Percentiles rank a stretch among this genome's conserved stretches.
Conservation (phyloP, 1,139 yeast species). For the Kluyveromyces marxianus region DNA sequence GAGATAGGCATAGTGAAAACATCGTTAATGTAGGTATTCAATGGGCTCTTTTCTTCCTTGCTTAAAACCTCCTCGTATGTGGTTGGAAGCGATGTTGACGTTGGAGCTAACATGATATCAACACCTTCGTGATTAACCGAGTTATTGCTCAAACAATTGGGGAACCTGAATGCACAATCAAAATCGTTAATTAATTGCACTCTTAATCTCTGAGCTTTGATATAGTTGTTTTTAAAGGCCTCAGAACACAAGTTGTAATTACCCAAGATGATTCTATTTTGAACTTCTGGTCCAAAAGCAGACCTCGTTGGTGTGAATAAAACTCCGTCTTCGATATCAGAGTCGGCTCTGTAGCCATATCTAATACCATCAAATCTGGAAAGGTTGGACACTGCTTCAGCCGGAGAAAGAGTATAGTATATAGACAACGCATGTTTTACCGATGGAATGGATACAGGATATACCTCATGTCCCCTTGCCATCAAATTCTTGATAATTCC, state of each 20-base stretch:
- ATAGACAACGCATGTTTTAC: constrained; percentile 65
- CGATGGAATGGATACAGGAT: constrained; percentile 62
- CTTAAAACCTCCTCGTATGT: constrained; percentile 37
- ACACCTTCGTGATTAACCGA: constrained; percentile 34
- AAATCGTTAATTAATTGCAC: constrained; percentile 55
- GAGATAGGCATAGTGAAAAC: constrained; percentile 86
- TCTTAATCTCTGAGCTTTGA: constrained; percentile 68
- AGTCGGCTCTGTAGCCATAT: constrained; percentile 49
- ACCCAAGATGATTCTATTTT: constrained; percentile 75
- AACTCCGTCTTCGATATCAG: constrained; percentile 33
- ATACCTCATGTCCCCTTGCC: constrained; percentile 47
- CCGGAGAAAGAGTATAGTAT: constrained; percentile 81
- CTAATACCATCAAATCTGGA: constrained; percentile 86
- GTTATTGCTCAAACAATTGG: constrained; percentile 37
- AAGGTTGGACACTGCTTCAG: constrained; percentile 90
- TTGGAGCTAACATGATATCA: constrained; percentile 70
- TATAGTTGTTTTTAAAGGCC: constrained; percentile 66
- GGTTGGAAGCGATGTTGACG: constrained; percentile 57
- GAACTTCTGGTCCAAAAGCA: constrained; percentile 71
- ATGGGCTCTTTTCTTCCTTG: constrained; percentile 37
- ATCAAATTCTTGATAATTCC: constrained; percentile 38
- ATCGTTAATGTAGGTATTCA: constrained; percentile 70
- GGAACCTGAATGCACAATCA: constrained; percentile 49
- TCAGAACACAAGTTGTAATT: constrained; percentile 74
- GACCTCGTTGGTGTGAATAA: constrained; percentile 54